phyloP scores from a whole-genome alignment of 2,329 filamentous ascomycete genomes.

The Ceratocystiopsis minuta region DNA sequence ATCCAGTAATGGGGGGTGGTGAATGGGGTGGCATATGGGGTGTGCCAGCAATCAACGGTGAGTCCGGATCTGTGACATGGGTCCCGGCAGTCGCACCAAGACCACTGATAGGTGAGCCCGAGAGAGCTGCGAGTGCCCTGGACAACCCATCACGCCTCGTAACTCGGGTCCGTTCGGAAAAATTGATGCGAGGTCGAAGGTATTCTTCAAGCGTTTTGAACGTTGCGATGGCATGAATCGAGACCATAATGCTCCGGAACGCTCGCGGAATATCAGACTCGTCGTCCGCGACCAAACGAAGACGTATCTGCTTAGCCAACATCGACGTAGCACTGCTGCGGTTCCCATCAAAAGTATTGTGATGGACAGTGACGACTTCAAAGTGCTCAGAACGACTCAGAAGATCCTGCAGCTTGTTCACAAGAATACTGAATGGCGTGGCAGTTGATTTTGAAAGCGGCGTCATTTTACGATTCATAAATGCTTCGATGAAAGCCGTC shows the following conservation, averaged over 20 bases:
- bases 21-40: no score
- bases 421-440: conserved; percentile 77
- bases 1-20: no score
- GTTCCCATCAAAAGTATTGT: conserved; percentile 78
- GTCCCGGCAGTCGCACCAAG: conserved; percentile 17
- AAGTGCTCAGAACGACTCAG: conserved; percentile 96
- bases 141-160: conserved; percentile 44
- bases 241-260: conserved; percentile 93
- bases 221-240: conserved; percentile 93
- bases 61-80: no score
- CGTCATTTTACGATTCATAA: conserved; percentile 65
- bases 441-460: conserved; percentile 38
- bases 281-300: conserved; percentile 78
- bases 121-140: conserved; percentile 57
- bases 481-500: conserved; percentile 73
- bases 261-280: conserved; percentile 74
- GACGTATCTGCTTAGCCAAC: conserved; percentile 84
- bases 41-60: no score
- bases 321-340: conserved; percentile 85
- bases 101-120: conserved; percentile 45
- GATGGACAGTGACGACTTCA: conserved; percentile 87
- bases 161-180: conserved; percentile 55
- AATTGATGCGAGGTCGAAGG: conserved; percentile 68
- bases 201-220: conserved; percentile 97
- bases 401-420: conserved; percentile 88